Conservation (phyloP, 169 alveolate genomes). For the Amoebophrya sp. region DNA sequence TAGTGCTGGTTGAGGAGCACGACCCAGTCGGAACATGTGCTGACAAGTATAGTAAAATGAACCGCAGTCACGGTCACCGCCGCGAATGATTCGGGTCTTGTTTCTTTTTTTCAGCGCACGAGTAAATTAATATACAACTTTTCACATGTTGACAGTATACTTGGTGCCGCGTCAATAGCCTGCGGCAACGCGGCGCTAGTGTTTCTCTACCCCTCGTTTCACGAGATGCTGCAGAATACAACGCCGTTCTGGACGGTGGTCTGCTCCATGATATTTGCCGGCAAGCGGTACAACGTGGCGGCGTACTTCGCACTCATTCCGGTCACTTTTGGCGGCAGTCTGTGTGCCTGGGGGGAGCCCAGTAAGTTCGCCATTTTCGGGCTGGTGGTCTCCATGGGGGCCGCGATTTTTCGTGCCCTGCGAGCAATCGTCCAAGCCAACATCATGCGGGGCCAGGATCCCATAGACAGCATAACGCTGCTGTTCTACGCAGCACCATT, state of each 20-base stretch:
- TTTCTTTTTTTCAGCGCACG: no score
- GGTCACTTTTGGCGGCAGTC: neutral
- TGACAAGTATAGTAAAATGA: no score
- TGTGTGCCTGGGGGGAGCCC: neutral
- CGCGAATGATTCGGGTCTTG: no score
- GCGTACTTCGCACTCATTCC: neutral
- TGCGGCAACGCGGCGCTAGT: neutral
- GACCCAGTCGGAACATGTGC: no score
- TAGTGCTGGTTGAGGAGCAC: no score
- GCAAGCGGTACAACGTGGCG: neutral
- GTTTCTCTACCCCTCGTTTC: neutral
- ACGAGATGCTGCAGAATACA: neutral
- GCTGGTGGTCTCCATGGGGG: neutral
- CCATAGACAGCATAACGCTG: neutral
- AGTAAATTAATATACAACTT: no score
- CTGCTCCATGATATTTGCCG: neutral
- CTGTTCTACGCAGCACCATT: neutral
- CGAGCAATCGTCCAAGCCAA: neutral
- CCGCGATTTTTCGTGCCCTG: neutral
- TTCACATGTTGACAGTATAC: neutral
- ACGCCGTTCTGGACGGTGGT: conserved; percentile 16
- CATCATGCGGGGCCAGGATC: neutral
- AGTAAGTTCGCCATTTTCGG: neutral
- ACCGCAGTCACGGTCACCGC: no score
- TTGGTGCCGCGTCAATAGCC: neutral